A percentile compares a stretch with the other conserved stretches of the same genome.
Evolutionary conservation across 345 rosid species (phyloP).

Genomic region (Clarkia xantiana): DNA sequence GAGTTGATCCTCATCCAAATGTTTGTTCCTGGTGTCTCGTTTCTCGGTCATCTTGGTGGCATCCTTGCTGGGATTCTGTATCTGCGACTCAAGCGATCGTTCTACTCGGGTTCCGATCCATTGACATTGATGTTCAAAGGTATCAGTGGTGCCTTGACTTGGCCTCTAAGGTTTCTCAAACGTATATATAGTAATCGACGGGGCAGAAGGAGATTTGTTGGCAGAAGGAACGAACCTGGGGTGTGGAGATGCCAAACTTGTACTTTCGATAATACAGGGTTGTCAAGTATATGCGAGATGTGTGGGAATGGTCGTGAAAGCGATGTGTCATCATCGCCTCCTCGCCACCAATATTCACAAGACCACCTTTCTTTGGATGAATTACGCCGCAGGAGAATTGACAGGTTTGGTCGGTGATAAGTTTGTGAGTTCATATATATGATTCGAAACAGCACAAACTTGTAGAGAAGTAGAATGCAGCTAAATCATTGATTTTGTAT

Average conservation of each 20-base stretch:
- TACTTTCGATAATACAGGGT: constrained; percentile 62
- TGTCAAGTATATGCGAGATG: constrained; percentile 60
- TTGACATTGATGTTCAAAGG: constrained; percentile 34
- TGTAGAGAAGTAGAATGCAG: too few relatives aligned
- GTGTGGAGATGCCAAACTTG: constrained; percentile 86
- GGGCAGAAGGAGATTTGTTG: constrained; percentile 52
- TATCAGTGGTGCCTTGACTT: constrained; percentile 22
- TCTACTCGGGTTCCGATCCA: constrained; percentile 41
- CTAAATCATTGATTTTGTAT: too few relatives aligned
- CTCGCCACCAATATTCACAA: constrained; percentile 7
- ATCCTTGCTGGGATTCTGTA: constrained; percentile 84
- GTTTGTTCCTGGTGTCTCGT: constrained; percentile 79
- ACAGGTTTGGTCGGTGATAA: constrained; percentile 46
- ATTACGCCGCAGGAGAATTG: constrained; percentile 64
- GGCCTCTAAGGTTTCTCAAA: constrained; percentile 45
- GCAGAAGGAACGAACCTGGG: constrained; percentile 29
- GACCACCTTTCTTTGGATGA: constrained; percentile 50
- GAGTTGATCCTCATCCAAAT: constrained; percentile 80
- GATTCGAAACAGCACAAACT: too few relatives aligned
- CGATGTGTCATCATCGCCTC: constrained; percentile 12
- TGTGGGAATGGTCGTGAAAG: constrained; percentile 45
- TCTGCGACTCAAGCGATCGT: constrained; percentile 35
- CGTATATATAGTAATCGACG: constrained; percentile 22
- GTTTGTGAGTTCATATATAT: too few relatives aligned
- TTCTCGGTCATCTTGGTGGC: constrained; percentile 93